Evolutionary conservation across 1,139 yeast species (phyloP).

Genomic region (Scheffersomyces titani): DNA sequence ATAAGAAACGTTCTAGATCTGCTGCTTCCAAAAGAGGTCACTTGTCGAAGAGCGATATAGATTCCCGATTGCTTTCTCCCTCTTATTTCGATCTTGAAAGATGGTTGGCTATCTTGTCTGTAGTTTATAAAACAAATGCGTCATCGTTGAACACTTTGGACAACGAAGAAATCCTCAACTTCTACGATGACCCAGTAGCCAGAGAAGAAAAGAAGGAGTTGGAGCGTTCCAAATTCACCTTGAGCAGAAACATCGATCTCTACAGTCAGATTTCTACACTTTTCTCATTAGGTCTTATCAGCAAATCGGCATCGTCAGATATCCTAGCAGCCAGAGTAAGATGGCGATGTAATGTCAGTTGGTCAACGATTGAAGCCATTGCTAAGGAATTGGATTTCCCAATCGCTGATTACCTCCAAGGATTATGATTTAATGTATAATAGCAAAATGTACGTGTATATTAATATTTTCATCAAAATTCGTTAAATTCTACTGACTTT

Average conservation of each 20-base stretch:
- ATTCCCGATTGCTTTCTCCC: conserved; percentile 57
- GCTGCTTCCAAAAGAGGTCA: conserved; percentile 35
- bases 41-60: conserved; percentile 49
- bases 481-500: conserved; percentile 22
- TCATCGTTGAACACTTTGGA: conserved; percentile 25
- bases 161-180: conserved; percentile 23
- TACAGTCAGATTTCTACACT: conserved; percentile 64
- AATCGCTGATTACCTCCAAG: conserved; percentile 42
- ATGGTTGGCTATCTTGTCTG: conserved; percentile 63
- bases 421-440: not conserved
- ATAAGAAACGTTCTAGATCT: conserved; percentile 28
- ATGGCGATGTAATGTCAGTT: conserved; percentile 64
- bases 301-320: conserved; percentile 53
- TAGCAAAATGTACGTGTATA: not conserved
- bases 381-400: conserved; percentile 59
- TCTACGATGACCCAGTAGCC: conserved; percentile 33
- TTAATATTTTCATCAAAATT: not conserved
- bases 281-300: conserved; percentile 53
- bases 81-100: conserved; percentile 69
- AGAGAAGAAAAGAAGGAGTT: conserved; percentile 30
- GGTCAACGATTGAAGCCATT: conserved; percentile 50
- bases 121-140: conserved; percentile 50
- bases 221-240: conserved; percentile 34
- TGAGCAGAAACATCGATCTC: conserved; percentile 47
- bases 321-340: conserved; percentile 60